Evolutionary conservation across 495 filamentous ascomycete species (phyloP).

Genomic region (Penicillium tannophilum): DNA sequence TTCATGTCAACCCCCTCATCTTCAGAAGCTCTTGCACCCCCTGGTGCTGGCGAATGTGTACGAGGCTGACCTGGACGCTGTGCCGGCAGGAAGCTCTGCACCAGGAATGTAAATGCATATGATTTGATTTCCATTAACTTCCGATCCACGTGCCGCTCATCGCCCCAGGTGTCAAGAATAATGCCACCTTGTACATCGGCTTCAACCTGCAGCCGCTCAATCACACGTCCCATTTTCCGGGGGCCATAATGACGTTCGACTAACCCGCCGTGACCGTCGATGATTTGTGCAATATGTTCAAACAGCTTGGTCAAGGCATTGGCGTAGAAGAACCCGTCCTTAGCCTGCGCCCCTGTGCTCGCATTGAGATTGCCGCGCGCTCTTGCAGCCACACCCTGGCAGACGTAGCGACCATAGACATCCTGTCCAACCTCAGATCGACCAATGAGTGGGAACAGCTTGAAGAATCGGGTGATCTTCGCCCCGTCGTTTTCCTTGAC

Average conservation of each 20-base stretch:
- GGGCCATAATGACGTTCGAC: conserved; percentile 92
- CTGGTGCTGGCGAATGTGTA: conserved; percentile 66
- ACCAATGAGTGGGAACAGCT: conserved; percentile 93
- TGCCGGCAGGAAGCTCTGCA: conserved; percentile 85
- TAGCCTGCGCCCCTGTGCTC: conserved; percentile 58
- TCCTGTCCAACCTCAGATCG: conserved; percentile 86
- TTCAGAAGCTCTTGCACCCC: conserved; percentile 56
- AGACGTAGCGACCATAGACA: conserved; percentile 94
- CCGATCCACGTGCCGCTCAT: conserved; percentile 81
- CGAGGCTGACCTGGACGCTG: conserved; percentile 59
- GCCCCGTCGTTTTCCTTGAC: conserved; percentile 80
- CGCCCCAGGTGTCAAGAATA: conserved; percentile 90
- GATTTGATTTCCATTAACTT: conserved; percentile 92
- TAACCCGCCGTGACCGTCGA: conserved; percentile 84
- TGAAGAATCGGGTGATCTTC: conserved; percentile 94
- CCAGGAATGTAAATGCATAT: conserved; percentile 94
- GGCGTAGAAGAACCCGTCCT: conserved; percentile 86
- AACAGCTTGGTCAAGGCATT: conserved; percentile 89
- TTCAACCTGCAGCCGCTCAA: conserved; percentile 90
- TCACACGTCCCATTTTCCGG: conserved; percentile 93
- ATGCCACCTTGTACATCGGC: conserved; percentile 98
- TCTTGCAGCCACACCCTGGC: conserved; percentile 82
- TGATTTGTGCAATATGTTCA: conserved; percentile 95
- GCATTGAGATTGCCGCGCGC: conserved; percentile 79
- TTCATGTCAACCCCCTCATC: conserved; percentile 96